Evolutionary conservation across 805 yeast genomes (phyloP), one percentile per base, ranked within the genome.

Genomic region (Monosporozyma servazzii): DNA sequence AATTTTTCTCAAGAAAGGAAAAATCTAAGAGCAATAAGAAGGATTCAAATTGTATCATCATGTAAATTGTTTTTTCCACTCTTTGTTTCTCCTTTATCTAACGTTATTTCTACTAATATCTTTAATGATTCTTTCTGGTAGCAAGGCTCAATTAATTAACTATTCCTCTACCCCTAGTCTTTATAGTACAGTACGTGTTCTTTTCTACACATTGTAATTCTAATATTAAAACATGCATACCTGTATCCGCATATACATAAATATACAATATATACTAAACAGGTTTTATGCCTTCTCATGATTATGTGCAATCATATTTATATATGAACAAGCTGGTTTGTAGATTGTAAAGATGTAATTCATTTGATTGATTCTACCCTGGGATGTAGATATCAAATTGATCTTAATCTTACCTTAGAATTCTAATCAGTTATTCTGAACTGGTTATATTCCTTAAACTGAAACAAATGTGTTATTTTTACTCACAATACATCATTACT

Each of bases 41-140:
- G 40, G 45, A 40, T 40, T 36, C 29, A 10, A 18, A 25, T n/a
- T 48, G 51, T 43, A 25, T 48, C 2, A 15, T 48, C 31, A 48
- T 48, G 51, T 48, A 39, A 48, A 11, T n/a, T 39, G 18, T n/a
- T 37, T n/a, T 3, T 39, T 39, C 11, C 3, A 30, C 9, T 30
- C 15, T 30, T 13, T 10, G 13, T 30, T 3, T 13, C 36, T 30
- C 27, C 7, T 25, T 25, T 25, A 25, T 37, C 40, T 20, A 37
- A n/a, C 21, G 20, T n/a, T 7, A 15, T n/a, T 30, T 30, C 33
- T 30, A 13, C 33, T 10, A 7, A 30, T 30, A 30, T 2, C 33
- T 30, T 30, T 7, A 25, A 5, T 25, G 27, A 5, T 25, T 5
- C 27, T 25, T 25, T 25, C 27, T 5, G 27, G 9, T 30, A 8